Evolutionary conservation across 2,329 filamentous ascomycete species (phyloP).

Genomic region (Trichocomaceae sp.): DNA sequence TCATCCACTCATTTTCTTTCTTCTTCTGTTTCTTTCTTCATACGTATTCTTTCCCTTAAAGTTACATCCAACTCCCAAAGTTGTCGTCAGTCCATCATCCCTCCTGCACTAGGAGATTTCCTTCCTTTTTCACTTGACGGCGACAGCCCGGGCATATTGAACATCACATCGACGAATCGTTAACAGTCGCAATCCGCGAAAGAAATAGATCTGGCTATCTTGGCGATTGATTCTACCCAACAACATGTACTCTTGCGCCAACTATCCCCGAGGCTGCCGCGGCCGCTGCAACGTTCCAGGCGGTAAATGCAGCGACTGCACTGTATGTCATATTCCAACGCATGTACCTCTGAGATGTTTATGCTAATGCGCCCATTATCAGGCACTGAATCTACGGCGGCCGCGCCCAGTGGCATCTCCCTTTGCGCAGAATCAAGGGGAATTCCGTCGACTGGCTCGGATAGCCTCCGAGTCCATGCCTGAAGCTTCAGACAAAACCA

Average conservation of each 20-base stretch:
- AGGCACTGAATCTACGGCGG: constrained; percentile 14
- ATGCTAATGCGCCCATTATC: background rate
- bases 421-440: constrained; percentile 13
- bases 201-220: constrained; percentile 8
- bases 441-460: constrained; percentile 11
- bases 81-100: constrained; percentile 2
- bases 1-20: constrained; percentile 16
- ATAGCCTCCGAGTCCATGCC: constrained; percentile 6
- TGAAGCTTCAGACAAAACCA: constrained; percentile 10
- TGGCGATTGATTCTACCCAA: background rate
- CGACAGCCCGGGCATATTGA: background rate
- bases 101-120: constrained; percentile 9
- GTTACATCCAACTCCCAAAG: background rate
- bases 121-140: constrained; percentile 5
- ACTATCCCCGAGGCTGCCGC: constrained; percentile 43
- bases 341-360: background rate
- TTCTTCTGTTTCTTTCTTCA: constrained; percentile 15
- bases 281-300: constrained; percentile 40
- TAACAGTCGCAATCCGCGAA: background rate
- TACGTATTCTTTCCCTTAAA: background rate
- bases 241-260: constrained; percentile 43
- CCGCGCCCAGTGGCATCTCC: constrained; percentile 10
- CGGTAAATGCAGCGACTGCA: constrained; percentile 40
- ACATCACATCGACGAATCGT: background rate
- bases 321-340: constrained; percentile 37